A percentile compares a stretch with the other conserved stretches of the same genome.
Conservation (phyloP, 2,329 filamentous ascomycete species). For the Penicillium capsulatum region DNA sequence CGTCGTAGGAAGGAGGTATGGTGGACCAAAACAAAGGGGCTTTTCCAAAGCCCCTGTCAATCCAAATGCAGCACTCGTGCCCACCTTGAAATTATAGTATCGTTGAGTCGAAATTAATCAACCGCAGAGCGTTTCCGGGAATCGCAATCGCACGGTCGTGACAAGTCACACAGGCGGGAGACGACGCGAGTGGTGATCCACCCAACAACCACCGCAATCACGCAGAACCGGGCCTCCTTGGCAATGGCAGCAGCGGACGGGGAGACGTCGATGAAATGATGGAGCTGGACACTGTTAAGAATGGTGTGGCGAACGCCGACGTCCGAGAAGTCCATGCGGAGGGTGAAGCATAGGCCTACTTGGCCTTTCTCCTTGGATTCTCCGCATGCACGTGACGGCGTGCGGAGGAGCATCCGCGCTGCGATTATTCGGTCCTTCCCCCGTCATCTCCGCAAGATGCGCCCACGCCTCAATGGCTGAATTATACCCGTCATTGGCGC, state of each 20-base stretch:
- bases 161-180: conserved; percentile 29
- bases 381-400: conserved; percentile 24
- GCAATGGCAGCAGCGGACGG: conserved; percentile 48
- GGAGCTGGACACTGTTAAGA: conserved; percentile 43
- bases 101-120: too few species aligned
- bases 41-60: neutral
- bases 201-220: conserved; percentile 50
- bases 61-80: too few species aligned
- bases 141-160: conserved; percentile 16
- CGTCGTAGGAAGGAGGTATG: neutral
- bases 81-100: too few species aligned
- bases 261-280: conserved; percentile 51
- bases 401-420: conserved; percentile 9
- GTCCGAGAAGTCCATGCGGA: conserved; percentile 40
- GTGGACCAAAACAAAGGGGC: conserved; percentile 3
- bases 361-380: conserved; percentile 25
- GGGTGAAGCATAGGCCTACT: conserved; percentile 19
- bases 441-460: conserved; percentile 22
- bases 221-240: conserved; percentile 49
- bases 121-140: conserved; percentile 8
- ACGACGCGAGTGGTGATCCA: conserved; percentile 41
- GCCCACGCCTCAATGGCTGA: conserved; percentile 61
- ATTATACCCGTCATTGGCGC: conserved; percentile 63
- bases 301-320: conserved; percentile 45
- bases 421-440: conserved; percentile 1